Evolutionary conservation across 345 rosid species (phyloP), one percentile per base, ranked within the genome.

Genomic region (Boechera divaricarpa): DNA sequence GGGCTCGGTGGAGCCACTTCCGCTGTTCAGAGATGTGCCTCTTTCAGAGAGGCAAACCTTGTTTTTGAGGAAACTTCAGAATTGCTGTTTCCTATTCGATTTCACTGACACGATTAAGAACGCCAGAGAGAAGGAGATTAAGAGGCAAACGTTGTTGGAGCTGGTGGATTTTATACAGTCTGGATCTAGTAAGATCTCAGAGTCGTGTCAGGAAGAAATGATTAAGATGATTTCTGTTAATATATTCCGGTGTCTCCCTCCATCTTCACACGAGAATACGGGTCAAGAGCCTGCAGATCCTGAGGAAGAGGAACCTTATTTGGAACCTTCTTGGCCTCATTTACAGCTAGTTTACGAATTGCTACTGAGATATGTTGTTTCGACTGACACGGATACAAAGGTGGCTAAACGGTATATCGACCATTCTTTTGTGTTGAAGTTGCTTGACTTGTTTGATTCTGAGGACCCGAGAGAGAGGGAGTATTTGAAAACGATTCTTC

Each of bases 261-360:
- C 98, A 9, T 78, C 88, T 7, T 84, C 90, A 26, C 93, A 91
- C 8, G 95, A 93, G 72, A 93, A 84, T 53, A 93, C 96, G 0
- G 98, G 97, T 16, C 97, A 91, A 63, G 98, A 85, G 62, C 79
- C 81, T 31, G 63, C 84, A 0, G 97, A 93, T 78, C 98, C 97
- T 1, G 97, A 93, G 63, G 98, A 93, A 77, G 98, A 93, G n/a
- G 98, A 93, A 21, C 95, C 91, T 0, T 91, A 87, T 79, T 74
- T 88, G 82, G 98, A 93, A 44, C 97, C 97, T 24, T 80, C 93
- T 10, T 93, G 98, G 97, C 91, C 93, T 62, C 98, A 93, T 85
- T 85, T 93, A 82, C 97, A 91, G 87, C 89, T 91, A 15, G 91
- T 91, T 21, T 91, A 93, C 63, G 98, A 91, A 79, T 81, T 93